Percentiles rank a stretch among this genome's conserved stretches.
These are phyloP conservation scores for Toxoplasma gondii DNA, from an alignment of 169 alveolate genomes.

Conservation along the genomic window DNA sequence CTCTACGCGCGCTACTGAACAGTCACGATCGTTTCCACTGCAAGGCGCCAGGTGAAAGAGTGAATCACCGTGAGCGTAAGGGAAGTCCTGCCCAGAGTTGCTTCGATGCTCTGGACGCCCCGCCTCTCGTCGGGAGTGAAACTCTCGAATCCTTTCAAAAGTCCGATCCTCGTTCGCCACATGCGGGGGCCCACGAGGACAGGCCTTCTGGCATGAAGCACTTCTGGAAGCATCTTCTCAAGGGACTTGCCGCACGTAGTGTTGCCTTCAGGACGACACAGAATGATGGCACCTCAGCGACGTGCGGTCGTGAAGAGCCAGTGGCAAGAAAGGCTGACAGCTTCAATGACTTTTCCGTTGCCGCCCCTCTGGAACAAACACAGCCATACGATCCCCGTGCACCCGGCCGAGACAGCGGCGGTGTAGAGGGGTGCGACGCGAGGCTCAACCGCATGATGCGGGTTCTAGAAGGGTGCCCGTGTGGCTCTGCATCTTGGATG, in stretches of 20 bases:
- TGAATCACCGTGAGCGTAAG: neutral
- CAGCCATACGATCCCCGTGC: neutral
- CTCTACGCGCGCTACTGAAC: neutral
- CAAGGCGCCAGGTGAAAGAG: neutral
- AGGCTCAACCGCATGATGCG: neutral
- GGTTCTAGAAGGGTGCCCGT: neutral
- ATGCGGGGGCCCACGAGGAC: neutral
- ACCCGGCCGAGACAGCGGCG: neutral
- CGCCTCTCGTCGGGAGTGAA: neutral
- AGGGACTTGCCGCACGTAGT: neutral
- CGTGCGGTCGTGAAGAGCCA: neutral
- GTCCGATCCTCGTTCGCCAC: neutral
- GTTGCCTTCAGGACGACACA: neutral
- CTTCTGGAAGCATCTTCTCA: constrained; percentile 1
- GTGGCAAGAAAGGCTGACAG: neutral
- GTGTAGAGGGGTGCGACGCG: neutral
- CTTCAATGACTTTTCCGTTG: neutral
- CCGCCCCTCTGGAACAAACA: neutral
- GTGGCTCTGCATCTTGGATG: neutral
- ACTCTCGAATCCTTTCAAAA: neutral
- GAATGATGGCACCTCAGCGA: neutral
- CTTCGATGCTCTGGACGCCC: no score
- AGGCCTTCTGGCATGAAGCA: neutral
- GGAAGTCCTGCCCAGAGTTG: no score
- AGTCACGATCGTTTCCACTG: neutral